These are phyloP conservation scores for Ceratobasidium sp. DNA, from an alignment of 1,284 basidiomycete species.

Conservation along the genomic window DNA sequence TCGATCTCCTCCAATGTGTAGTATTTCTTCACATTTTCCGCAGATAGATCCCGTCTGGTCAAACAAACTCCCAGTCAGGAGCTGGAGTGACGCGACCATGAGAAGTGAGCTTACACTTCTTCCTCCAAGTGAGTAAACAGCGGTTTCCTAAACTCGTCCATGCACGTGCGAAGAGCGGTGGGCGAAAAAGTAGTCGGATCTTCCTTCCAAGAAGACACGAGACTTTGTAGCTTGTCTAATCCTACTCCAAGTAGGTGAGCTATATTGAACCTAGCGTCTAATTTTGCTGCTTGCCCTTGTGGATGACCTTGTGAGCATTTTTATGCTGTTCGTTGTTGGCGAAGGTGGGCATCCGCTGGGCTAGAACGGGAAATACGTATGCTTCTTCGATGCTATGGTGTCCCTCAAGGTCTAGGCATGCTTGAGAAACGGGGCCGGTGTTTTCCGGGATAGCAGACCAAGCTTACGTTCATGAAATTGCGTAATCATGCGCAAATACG, in stretches of 20 bases:
- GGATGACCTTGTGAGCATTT: slow-evolving; percentile 37
- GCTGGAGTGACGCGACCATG: not conserved
- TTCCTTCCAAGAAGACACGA: slow-evolving; percentile 12
- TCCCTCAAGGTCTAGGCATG: slow-evolving; percentile 6
- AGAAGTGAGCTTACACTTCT: slow-evolving; percentile 25
- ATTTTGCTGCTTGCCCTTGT: not conserved
- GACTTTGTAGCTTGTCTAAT: slow-evolving; percentile 23
- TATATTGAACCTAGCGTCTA: not conserved
- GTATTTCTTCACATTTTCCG: slow-evolving; percentile 38
- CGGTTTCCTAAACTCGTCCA: slow-evolving; percentile 35
- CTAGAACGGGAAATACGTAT: slow-evolving; percentile 34
- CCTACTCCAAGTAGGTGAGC: not conserved
- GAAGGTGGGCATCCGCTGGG: slow-evolving; percentile 29
- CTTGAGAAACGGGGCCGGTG: not conserved
- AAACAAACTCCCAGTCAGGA: not conserved
- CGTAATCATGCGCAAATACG: slow-evolving; percentile 33
- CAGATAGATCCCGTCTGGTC: slow-evolving; percentile 31
- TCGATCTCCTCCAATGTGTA: slow-evolving; percentile 38
- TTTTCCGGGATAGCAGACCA: not conserved
- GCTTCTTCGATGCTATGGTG: slow-evolving; percentile 35
- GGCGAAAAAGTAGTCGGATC: slow-evolving; percentile 36
- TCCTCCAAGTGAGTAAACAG: slow-evolving; percentile 32
- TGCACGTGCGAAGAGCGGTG: slow-evolving; percentile 16
- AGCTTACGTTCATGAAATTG: slow-evolving; percentile 34
- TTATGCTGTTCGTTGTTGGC: slow-evolving; percentile 29